These are phyloP conservation scores for Chlorella sorokiniana DNA, from an alignment of 139 green algal species.

Conservation along the genomic window DNA sequence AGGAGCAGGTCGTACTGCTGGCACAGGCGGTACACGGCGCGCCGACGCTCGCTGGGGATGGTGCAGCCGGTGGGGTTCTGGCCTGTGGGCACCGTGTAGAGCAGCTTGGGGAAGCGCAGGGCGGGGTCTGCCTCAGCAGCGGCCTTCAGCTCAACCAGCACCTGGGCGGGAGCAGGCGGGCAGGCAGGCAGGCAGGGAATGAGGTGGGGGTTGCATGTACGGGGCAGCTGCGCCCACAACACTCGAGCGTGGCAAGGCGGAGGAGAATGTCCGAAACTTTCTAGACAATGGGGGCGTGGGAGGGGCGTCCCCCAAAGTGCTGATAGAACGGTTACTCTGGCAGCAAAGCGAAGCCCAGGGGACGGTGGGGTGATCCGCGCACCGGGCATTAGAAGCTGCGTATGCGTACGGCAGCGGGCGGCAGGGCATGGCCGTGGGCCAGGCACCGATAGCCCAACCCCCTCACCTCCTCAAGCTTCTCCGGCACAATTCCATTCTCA, in stretches of 20 bases:
- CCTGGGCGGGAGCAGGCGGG: not conserved
- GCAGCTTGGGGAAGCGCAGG: slow-evolving; percentile 42
- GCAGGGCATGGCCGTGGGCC: no score
- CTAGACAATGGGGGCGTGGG: not conserved
- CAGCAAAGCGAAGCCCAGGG: not conserved
- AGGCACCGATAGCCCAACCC: not conserved
- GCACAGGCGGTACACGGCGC: slow-evolving; percentile 68
- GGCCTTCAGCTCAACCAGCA: not conserved
- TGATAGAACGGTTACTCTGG: not conserved
- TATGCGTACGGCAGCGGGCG: no score
- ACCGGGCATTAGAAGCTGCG: not conserved
- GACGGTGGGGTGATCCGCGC: not conserved
- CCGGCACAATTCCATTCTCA: slow-evolving; percentile 60
- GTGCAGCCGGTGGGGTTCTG: slow-evolving; percentile 79
- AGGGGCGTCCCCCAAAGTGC: not conserved
- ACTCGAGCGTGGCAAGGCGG: no score
- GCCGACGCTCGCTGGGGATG: slow-evolving; percentile 53
- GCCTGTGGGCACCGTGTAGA: slow-evolving; percentile 78
- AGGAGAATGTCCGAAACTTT: not conserved
- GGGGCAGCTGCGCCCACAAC: not conserved
- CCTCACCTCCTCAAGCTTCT: slow-evolving; percentile 42
- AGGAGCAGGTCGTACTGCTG: slow-evolving; percentile 66
- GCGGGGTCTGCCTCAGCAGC: not conserved
- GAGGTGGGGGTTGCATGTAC: not conserved
- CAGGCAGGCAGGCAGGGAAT: not conserved